Evolutionary conservation across 2,329 filamentous ascomycete genomes (phyloP).

Genomic region (Fusarium musae): DNA sequence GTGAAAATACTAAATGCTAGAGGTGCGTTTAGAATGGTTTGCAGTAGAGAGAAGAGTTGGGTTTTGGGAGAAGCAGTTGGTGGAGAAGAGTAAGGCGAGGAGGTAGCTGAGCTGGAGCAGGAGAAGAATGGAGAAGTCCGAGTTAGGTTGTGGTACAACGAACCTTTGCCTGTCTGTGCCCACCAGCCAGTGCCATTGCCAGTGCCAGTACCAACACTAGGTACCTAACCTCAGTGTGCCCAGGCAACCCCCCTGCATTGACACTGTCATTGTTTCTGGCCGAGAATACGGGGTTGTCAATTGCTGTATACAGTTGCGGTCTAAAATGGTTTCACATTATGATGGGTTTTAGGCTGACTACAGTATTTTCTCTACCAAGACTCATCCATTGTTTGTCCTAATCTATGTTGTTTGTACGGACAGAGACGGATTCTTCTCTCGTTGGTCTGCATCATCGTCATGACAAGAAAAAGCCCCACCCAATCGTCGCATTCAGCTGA

Average conservation of each 20-base stretch:
- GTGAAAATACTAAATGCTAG: slow-evolving; percentile 9
- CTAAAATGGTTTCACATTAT: neutral
- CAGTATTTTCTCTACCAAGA: neutral
- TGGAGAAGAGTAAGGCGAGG: slow-evolving; percentile 14
- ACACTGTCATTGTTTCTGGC: slow-evolving; percentile 43
- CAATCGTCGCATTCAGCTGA: slow-evolving; percentile 34
- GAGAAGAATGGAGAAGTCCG: slow-evolving; percentile 15
- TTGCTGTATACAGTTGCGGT: neutral
- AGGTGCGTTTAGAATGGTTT: slow-evolving; percentile 10
- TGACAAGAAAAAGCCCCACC: slow-evolving; percentile 36
- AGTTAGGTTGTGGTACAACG: slow-evolving; percentile 28
- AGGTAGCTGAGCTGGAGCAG: slow-evolving; percentile 10
- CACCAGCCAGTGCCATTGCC: slow-evolving; percentile 1
- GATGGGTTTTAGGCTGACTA: neutral
- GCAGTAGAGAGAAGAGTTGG: slow-evolving; percentile 8
- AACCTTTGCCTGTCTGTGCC: slow-evolving; percentile 25
- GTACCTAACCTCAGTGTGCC: slow-evolving; percentile 2
- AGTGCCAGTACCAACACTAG: slow-evolving; percentile 7
- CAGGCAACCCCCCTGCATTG: slow-evolving; percentile 41
- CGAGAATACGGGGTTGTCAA: slow-evolving; percentile 38
- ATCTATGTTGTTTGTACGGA: neutral
- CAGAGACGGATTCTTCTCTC: slow-evolving; percentile 4
- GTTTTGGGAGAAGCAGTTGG: slow-evolving; percentile 13
- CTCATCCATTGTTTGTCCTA: slow-evolving; percentile 1
- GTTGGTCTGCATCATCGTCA: slow-evolving; percentile 28